Percentiles rank a stretch among this genome's conserved stretches.
Conservation (phyloP, 106 monocot genomes). For the Hemerocallis citrina region DNA sequence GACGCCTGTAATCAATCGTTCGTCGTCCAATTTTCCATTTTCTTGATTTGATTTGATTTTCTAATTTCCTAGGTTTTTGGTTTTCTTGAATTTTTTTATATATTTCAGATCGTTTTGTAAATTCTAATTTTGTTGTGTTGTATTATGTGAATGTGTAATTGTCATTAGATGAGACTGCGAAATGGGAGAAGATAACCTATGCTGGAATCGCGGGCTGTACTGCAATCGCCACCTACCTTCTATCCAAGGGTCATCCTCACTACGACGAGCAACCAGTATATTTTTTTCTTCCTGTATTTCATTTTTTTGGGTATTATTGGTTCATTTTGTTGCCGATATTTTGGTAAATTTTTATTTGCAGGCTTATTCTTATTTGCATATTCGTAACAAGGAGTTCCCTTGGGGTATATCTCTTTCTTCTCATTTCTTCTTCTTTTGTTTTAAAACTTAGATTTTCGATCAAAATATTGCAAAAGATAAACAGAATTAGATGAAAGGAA, state of each 20-base stretch:
- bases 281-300: neutral
- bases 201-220: constrained; percentile 36
- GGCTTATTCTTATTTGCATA: constrained; percentile 62
- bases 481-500: too few relatives aligned
- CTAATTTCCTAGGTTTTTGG: neutral
- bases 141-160: too few relatives aligned
- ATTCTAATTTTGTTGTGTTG: neutral
- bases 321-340: neutral
- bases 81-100: neutral
- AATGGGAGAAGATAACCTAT: constrained; percentile 57
- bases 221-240: constrained; percentile 16
- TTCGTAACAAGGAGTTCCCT: constrained; percentile 83
- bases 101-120: neutral
- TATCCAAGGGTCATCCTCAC: constrained; percentile 42
- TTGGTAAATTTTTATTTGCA: constrained; percentile 14
- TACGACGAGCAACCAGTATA: constrained; percentile 29
- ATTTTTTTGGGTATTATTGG: neutral
- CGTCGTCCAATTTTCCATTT: neutral
- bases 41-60: neutral
- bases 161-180: constrained; percentile 33
- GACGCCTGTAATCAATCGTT: constrained; percentile 6
- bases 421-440: too few relatives aligned
- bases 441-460: too few relatives aligned
- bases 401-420: too few relatives aligned
- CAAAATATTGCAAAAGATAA: too few relatives aligned